Conservation (phyloP, 306 rosid genomes). For the Crataegus laevigata region DNA sequence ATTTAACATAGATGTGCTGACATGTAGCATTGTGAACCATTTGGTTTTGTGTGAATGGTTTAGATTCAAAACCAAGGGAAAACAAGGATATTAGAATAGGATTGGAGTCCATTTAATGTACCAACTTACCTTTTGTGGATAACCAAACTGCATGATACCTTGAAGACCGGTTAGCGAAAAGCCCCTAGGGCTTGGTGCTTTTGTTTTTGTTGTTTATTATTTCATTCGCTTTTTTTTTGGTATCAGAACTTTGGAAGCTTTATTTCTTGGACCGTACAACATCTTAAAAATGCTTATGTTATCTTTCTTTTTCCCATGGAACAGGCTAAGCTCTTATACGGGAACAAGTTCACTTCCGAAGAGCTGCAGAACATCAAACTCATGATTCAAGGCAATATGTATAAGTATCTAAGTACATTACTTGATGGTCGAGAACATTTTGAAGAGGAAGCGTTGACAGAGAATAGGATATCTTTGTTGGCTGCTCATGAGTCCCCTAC, state of each 20-base stretch:
- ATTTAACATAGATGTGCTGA: background rate
- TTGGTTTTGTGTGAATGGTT: background rate
- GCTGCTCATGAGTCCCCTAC: slow-evolving; percentile 31
- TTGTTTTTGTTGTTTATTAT: background rate
- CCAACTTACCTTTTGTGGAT: background rate
- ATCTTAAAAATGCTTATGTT: background rate
- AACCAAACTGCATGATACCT: background rate
- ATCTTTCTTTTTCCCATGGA: slow-evolving; percentile 11
- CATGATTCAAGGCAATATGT: slow-evolving; percentile 90
- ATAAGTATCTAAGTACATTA: slow-evolving; percentile 73
- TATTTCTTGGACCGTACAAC: background rate
- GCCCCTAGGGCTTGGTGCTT: background rate
- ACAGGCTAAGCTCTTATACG: slow-evolving; percentile 78
- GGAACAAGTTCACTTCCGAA: slow-evolving; percentile 57
- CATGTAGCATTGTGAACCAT: background rate
- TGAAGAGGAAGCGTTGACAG: slow-evolving; percentile 68
- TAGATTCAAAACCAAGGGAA: background rate
- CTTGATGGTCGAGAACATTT: slow-evolving; percentile 90
- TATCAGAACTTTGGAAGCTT: background rate
- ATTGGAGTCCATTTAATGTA: background rate
- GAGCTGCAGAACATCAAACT: slow-evolving; percentile 72
- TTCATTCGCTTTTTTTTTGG: background rate
- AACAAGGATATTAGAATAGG: background rate
- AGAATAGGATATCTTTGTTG: slow-evolving; percentile 22
- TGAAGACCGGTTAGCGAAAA: background rate